phyloP scores from a whole-genome alignment of 129 eudicot species.

The Silybum marianum region DNA sequence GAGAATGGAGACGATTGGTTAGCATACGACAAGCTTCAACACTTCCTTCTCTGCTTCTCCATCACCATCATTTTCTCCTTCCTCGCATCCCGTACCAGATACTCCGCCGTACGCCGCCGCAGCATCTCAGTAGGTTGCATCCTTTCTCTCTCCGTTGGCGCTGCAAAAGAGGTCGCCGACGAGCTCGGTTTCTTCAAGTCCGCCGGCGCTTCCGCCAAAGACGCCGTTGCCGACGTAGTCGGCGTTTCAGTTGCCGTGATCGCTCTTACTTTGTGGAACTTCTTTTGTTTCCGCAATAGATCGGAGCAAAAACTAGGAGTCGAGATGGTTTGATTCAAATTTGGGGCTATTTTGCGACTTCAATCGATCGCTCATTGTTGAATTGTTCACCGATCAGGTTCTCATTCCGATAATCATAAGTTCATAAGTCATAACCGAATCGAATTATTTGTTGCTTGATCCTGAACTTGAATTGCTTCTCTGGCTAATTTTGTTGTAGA shows the following conservation, averaged over 20 bases:
- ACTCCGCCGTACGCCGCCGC: constrained; percentile 68
- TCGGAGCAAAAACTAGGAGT: constrained; percentile 34
- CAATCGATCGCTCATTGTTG: not conserved
- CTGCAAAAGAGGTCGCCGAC: constrained; percentile 87
- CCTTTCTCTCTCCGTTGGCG: constrained; percentile 71
- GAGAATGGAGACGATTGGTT: constrained; percentile 76
- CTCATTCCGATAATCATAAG: not conserved
- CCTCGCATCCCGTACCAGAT: constrained; percentile 44
- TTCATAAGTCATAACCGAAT: too few species aligned
- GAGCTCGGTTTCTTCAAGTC: constrained; percentile 81
- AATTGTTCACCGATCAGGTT: constrained; percentile 18
- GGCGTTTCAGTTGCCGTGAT: constrained; percentile 66
- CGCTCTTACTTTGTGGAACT: constrained; percentile 36
- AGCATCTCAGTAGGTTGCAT: constrained; percentile 52
- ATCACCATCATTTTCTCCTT: constrained; percentile 51
- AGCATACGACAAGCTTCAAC: constrained; percentile 77
- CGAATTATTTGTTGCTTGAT: not conserved
- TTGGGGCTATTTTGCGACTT: not conserved
- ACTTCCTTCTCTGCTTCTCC: constrained; percentile 73
- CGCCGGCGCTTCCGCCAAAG: constrained; percentile 81
- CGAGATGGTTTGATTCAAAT: constrained; percentile 54
- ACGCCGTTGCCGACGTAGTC: constrained; percentile 67
- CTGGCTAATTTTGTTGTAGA: constrained; percentile 10
- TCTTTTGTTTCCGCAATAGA: constrained; percentile 15
- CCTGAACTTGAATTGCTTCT: constrained; percentile 1